Base-by-base conservation (phyloP, 2,329 filamentous ascomycete genomes). In the Corinectria fuckeliana region DNA sequence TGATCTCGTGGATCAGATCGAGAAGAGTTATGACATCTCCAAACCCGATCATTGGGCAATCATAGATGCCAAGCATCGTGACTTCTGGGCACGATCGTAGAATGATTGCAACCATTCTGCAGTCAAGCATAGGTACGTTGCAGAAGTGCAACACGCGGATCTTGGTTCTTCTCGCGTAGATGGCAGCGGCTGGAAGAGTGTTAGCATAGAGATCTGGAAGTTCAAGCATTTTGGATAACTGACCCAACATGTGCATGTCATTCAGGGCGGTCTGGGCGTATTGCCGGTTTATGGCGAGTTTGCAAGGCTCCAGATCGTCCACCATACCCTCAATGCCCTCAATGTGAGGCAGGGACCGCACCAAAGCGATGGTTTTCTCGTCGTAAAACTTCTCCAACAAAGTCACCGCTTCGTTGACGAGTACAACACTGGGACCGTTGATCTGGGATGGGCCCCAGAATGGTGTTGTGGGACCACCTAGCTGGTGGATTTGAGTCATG, bases 1-100 rank as follows among this genome's bases (percentile, higher is more conserved):
- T 78, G 41, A 78, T 62, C 41, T 78, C 75, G 28, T 72, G 52
- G 18, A 78, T 75, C 2, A 77, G 57, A 50, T 78, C 75, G 1
- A 78, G 62, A 0, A 78, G 52, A 10, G 63, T 67, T 1, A 75
- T 50, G 0, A 76, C 53, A 20, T 78, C 76, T 9, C 74, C 76
- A n/a, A 76, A 67, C 25, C 77, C 72, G 4, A 78, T 62, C 1
- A 77, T 56, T 0, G 74, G 75, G 23, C 76, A 78, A 48, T 75
- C 69, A 52, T 78, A 78, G 2, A 78, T 64, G 2, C 76, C 75
- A 13, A 78, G 1, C 67, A 72, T 74, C 4, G 62, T 67, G 8
- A 77, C 61, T 1, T 72, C 53, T 0, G 71, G 74, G 30, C 72
- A 75, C 1, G 67, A 67, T 6, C 74, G 70, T 1, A 77, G 57